Conservation (phyloP, 2,329 filamentous ascomycete genomes). For the Ophiobolus disseminans region DNA sequence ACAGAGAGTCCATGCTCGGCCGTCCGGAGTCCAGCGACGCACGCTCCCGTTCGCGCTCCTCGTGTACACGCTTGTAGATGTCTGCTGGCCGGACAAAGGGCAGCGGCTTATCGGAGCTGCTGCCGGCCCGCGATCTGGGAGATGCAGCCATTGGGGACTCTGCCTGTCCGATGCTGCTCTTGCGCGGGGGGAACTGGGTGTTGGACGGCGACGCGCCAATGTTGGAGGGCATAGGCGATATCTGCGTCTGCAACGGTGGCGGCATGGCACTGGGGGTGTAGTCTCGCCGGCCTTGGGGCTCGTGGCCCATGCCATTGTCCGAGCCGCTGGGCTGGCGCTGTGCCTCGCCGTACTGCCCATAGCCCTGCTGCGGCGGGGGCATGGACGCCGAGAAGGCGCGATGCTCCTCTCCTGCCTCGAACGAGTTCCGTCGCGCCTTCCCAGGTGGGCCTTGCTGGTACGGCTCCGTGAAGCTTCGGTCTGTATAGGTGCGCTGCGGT, state of each 20-base stretch:
- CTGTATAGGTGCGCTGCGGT: constrained; percentile 11
- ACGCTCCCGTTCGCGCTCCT: constrained; percentile 66
- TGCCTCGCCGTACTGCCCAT: constrained; percentile 20
- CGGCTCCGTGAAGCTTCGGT: constrained; percentile 53
- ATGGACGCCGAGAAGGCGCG: constrained; percentile 55
- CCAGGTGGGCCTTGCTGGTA: constrained; percentile 35
- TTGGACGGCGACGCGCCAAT: constrained; percentile 35
- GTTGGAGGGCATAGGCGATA: constrained; percentile 48
- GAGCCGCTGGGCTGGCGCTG: constrained; percentile 34
- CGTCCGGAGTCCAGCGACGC: constrained; percentile 65
- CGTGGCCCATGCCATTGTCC: constrained; percentile 42
- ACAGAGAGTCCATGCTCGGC: constrained; percentile 63
- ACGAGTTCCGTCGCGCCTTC: constrained; percentile 56
- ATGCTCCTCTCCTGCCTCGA: constrained; percentile 62
- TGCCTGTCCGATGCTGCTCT: constrained; percentile 65
- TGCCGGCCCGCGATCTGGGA: constrained; percentile 35
- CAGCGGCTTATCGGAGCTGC: constrained; percentile 58
- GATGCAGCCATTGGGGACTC: constrained; percentile 33
- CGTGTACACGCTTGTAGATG: constrained; percentile 75
- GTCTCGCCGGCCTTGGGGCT: constrained; percentile 53
- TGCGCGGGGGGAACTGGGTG: constrained; percentile 64
- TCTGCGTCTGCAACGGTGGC: constrained; percentile 55
- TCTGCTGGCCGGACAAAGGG: constrained; percentile 77
- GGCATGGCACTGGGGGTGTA: constrained; percentile 62
- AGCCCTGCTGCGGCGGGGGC: constrained; percentile 24